These are phyloP conservation scores for Tricholoma matsutake DNA, from an alignment of 768 basidiomycete genomes.

Conservation along the genomic window DNA sequence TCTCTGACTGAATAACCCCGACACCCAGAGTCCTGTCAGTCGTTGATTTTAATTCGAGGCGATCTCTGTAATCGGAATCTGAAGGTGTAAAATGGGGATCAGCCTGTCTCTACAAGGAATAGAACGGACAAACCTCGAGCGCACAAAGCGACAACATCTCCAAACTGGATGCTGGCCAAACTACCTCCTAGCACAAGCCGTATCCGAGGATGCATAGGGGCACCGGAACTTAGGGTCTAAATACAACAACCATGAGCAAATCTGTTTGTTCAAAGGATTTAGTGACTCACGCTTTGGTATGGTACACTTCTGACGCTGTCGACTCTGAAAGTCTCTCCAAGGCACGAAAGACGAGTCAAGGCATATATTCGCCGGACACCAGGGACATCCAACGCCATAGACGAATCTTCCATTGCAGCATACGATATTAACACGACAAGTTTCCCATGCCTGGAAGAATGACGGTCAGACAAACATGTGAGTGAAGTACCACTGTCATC, in stretches of 20 bases:
- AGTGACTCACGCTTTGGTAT: constrained; percentile 66
- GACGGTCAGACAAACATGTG: constrained; percentile 5
- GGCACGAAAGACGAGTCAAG: constrained; percentile 46
- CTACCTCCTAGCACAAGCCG: constrained; percentile 58
- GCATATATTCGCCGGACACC: constrained; percentile 65
- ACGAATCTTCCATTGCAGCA: constrained; percentile 47
- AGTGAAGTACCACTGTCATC: constrained; percentile 13
- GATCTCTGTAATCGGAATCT: constrained; percentile 72
- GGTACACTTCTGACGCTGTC: constrained; percentile 58
- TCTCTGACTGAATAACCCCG: constrained; percentile 50
- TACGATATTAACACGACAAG: constrained; percentile 68
- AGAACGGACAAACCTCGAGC: constrained; percentile 48
- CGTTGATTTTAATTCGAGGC: constrained; percentile 66
- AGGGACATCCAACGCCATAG: constrained; percentile 34
- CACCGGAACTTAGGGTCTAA: constrained; percentile 63
- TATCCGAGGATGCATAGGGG: constrained; percentile 70
- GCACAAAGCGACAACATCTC: constrained; percentile 72
- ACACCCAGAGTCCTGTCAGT: constrained; percentile 70
- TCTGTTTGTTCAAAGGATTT: neutral
- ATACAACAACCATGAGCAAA: neutral
- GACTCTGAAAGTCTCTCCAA: constrained; percentile 41
- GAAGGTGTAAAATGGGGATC: neutral
- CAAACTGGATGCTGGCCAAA: constrained; percentile 64
- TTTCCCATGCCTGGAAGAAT: constrained; percentile 40
- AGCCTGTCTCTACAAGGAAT: neutral